Conservation (phyloP, 192 early-diverging fungal species). For the Chytriomyces confervae region DNA sequence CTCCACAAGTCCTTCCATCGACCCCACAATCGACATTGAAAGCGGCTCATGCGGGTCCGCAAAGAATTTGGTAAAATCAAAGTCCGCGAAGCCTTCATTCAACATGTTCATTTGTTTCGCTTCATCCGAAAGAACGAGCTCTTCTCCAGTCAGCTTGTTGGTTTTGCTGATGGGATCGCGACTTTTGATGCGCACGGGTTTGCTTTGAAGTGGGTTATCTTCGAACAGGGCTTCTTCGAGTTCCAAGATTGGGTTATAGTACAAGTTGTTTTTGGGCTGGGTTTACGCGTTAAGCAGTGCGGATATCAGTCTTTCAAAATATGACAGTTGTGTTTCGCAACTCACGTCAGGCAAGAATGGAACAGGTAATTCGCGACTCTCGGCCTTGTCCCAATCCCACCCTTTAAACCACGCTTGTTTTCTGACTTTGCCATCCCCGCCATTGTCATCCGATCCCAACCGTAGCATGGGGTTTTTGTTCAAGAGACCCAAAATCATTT, state of each 20-base stretch:
- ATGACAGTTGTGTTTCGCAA: conserved; percentile 3
- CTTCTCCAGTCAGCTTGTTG: no score
- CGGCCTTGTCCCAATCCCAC: conserved; percentile 53
- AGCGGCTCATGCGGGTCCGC: no score
- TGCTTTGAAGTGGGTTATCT: conserved; percentile 61
- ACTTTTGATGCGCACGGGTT: conserved; percentile 13
- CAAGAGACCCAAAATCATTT: conserved; percentile 56
- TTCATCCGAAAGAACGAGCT: neutral
- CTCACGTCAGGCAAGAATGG: conserved; percentile 57
- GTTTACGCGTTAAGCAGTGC: no score
- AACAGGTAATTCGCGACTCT: conserved; percentile 46
- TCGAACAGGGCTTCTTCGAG: conserved; percentile 96
- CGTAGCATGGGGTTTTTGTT: conserved; percentile 73
- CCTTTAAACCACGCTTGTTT: conserved; percentile 50
- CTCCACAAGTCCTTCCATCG: no score
- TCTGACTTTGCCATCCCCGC: conserved; percentile 64
- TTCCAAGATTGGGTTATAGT: conserved; percentile 82
- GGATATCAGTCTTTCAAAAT: neutral
- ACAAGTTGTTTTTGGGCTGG: conserved; percentile 42
- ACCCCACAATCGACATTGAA: no score
- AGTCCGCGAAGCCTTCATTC: conserved; percentile 19
- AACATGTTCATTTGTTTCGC: conserved; percentile 3
- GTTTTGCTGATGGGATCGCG: no score
- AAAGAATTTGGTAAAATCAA: conserved; percentile 14
- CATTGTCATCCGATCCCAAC: conserved; percentile 74